Conservation (phyloP, 1,284 basidiomycete genomes). For the Ustilago lituana region DNA sequence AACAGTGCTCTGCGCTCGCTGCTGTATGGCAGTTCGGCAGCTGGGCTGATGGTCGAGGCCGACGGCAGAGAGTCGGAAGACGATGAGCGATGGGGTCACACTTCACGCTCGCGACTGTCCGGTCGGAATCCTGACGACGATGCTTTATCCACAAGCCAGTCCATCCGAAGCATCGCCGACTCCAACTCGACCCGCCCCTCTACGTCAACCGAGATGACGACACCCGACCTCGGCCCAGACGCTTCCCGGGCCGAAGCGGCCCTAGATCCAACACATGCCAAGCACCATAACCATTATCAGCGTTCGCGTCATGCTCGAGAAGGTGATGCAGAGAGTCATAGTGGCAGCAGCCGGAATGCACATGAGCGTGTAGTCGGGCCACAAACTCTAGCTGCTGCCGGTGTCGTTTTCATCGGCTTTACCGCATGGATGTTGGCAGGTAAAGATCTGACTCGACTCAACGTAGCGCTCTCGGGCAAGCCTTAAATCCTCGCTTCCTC, state of each 20-base stretch:
- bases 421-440: conserved; percentile 51
- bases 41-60: conserved; percentile 23
- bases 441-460: conserved; percentile 29
- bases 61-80: conserved; percentile 24
- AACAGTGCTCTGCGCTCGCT: conserved; percentile 51
- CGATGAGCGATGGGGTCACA: conserved; percentile 29
- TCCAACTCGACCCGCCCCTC: conserved; percentile 47
- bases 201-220: conserved; percentile 42
- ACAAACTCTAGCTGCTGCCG: conserved; percentile 40
- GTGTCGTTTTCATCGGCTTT: conserved; percentile 47
- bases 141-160: conserved; percentile 40
- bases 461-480: conserved; percentile 26
- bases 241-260: conserved; percentile 14
- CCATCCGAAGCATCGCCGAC: conserved; percentile 43
- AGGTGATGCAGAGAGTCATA: conserved; percentile 1
- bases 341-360: conserved; percentile 4
- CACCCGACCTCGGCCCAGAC: conserved; percentile 30
- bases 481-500: conserved; percentile 2
- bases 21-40: conserved; percentile 44
- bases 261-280: conserved; percentile 12
- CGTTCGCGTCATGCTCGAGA: conserved; percentile 24
- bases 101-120: conserved; percentile 14
- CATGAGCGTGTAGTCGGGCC: conserved; percentile 22
- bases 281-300: conserved; percentile 15
- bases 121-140: conserved; percentile 32